phyloP scores from a whole-genome alignment of 2,329 filamentous ascomycete species.

The Colletotrichum eremochloae region DNA sequence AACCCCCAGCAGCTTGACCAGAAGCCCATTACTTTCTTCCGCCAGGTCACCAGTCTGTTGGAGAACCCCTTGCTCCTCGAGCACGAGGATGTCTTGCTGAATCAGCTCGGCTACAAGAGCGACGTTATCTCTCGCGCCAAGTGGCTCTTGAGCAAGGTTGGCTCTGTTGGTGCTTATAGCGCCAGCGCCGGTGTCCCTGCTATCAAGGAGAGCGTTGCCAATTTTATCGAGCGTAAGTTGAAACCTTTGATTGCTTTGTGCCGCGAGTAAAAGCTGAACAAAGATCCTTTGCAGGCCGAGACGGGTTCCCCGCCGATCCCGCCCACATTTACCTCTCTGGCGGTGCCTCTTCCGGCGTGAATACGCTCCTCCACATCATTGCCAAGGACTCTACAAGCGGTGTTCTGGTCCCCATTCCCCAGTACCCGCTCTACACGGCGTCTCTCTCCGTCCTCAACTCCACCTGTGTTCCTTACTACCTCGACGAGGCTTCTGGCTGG shows the following conservation, averaged over 20 bases:
- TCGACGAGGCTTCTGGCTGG: slow-evolving; percentile 90
- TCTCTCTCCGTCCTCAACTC: slow-evolving; percentile 89
- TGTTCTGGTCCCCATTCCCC: slow-evolving; percentile 91
- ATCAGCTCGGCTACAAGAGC: slow-evolving; percentile 84
- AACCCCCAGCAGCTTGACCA: slow-evolving; percentile 99
- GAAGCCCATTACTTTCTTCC: slow-evolving; percentile 99
- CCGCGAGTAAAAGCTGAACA: slow-evolving; percentile 29
- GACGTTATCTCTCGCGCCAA: slow-evolving; percentile 90
- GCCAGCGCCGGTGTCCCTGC: slow-evolving; percentile 89
- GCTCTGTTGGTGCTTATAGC: slow-evolving; percentile 96
- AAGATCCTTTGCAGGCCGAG: slow-evolving; percentile 70
- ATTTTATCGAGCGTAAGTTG: slow-evolving; percentile 87
- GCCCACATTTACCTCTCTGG: slow-evolving; percentile 90
- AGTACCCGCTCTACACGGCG: slow-evolving; percentile 98
- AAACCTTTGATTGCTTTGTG: slow-evolving; percentile 5
- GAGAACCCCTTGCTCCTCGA: slow-evolving; percentile 91
- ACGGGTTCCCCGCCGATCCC: slow-evolving; percentile 87
- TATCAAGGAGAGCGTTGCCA: slow-evolving; percentile 90
- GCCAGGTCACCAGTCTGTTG: slow-evolving; percentile 91
- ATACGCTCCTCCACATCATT: slow-evolving; percentile 91
- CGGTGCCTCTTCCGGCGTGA: slow-evolving; percentile 94
- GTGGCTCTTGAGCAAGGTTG: slow-evolving; percentile 83
- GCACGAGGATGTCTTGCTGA: slow-evolving; percentile 82
- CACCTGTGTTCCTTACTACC: slow-evolving; percentile 90
- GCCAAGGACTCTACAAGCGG: slow-evolving; percentile 83